phyloP scores from a whole-genome alignment of 2,329 filamentous ascomycete genomes.

The Alternaria consortialis region DNA sequence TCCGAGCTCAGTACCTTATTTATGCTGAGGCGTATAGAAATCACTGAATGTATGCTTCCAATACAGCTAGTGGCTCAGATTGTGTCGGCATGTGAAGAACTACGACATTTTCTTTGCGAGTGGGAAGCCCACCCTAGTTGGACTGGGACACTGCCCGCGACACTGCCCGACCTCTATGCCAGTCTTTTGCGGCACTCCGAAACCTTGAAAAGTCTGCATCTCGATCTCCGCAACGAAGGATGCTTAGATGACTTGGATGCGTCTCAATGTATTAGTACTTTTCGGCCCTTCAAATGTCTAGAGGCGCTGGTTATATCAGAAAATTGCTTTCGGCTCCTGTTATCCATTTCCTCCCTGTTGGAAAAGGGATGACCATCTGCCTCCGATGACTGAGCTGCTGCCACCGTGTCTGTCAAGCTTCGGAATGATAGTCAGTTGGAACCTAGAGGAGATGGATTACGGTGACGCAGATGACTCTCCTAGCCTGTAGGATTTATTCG shows the following conservation, averaged over 20 bases:
- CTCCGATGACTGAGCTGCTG: conserved; percentile 20
- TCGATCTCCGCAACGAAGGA: conserved; percentile 24
- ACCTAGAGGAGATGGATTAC: neutral
- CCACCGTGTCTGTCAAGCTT: conserved; percentile 19
- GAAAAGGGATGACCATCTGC: neutral
- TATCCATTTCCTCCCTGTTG: neutral
- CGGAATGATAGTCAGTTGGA: conserved; percentile 11
- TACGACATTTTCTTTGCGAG: conserved; percentile 32
- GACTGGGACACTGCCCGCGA: neutral
- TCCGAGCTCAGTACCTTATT: neutral
- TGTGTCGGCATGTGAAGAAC: conserved; percentile 17
- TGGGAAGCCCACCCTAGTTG: conserved; percentile 26
- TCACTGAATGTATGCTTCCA: conserved; percentile 26
- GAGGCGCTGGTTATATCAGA: conserved; percentile 24
- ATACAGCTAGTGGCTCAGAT: conserved; percentile 20
- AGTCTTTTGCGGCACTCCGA: conserved; percentile 21
- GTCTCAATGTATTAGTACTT: conserved; percentile 14
- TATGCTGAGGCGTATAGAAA: conserved; percentile 30
- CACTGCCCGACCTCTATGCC: conserved; percentile 16
- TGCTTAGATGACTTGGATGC: neutral
- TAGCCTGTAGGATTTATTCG: conserved; percentile 11
- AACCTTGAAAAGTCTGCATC: conserved; percentile 26
- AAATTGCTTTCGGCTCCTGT: conserved; percentile 7
- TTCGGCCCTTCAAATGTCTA: conserved; percentile 19
- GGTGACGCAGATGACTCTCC: conserved; percentile 3